A percentile compares a stretch with the other conserved stretches of the same genome.
Evolutionary conservation across 148 eudicot species (phyloP).

Genomic region (Amaranthus cruentus): DNA sequence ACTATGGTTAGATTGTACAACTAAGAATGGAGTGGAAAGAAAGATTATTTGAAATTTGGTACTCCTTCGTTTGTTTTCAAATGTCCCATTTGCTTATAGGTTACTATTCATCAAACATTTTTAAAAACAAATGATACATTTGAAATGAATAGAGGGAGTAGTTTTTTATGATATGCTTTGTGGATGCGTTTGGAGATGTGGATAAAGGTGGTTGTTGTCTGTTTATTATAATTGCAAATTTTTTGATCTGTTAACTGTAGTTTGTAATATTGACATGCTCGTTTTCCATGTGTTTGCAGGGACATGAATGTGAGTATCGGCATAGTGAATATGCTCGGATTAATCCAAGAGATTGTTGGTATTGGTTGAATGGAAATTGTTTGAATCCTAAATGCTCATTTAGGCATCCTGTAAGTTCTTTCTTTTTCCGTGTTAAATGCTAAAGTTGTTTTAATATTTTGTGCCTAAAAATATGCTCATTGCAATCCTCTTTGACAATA

Average conservation of each 20-base stretch:
- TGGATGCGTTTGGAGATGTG: too few relatives aligned
- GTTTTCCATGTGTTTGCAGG: conserved; percentile 35
- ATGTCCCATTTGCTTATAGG: too few relatives aligned
- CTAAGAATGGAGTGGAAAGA: background rate
- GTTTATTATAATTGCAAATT: background rate
- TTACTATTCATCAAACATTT: too few relatives aligned
- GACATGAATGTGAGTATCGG: conserved; percentile 92
- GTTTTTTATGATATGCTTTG: too few relatives aligned
- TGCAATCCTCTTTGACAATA: background rate
- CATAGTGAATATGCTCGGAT: conserved; percentile 90
- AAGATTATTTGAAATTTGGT: background rate
- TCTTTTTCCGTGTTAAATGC: background rate
- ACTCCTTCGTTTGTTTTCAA: too few relatives aligned
- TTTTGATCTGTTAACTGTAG: background rate
- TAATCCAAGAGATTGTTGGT: conserved; percentile 89
- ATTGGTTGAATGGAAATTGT: conserved; percentile 80
- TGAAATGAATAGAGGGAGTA: too few relatives aligned
- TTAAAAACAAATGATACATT: too few relatives aligned
- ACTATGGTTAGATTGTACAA: background rate
- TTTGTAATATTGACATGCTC: conserved; percentile 1
- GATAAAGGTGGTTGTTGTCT: too few relatives aligned
- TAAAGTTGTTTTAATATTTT: background rate
- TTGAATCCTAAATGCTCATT: conserved; percentile 78
- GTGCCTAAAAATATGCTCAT: background rate
- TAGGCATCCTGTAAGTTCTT: conserved; percentile 80